Percentiles rank a stretch among this genome's conserved stretches.
phyloP scores from a whole-genome alignment of 2,329 filamentous ascomycete genomes.

The Exophiala sideris region DNA sequence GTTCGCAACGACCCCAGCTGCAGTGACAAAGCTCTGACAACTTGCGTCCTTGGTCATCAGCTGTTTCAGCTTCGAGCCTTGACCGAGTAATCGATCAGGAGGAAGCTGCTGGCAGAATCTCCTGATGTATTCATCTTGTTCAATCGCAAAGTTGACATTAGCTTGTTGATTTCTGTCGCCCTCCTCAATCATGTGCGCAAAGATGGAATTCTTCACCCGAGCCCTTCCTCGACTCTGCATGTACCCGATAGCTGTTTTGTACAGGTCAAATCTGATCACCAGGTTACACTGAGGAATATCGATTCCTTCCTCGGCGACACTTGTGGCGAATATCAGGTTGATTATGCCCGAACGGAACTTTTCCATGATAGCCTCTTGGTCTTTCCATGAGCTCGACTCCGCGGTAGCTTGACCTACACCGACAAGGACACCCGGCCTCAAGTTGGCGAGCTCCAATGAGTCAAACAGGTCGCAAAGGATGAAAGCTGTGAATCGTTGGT shows the following conservation, averaged over 20 bases:
- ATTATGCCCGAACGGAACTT: constrained; percentile 59
- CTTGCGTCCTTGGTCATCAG: constrained; percentile 51
- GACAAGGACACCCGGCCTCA: constrained; percentile 63
- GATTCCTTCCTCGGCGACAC: constrained; percentile 63
- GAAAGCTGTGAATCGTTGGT: constrained; percentile 71
- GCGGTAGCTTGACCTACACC: constrained; percentile 57
- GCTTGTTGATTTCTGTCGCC: constrained; percentile 61
- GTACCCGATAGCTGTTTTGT: constrained; percentile 87
- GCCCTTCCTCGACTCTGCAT: constrained; percentile 89
- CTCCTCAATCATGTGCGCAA: constrained; percentile 77
- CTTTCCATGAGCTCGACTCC: constrained; percentile 63
- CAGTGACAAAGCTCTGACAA: constrained; percentile 21
- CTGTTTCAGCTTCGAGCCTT: constrained; percentile 56
- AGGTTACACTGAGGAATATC: constrained; percentile 66
- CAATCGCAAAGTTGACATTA: constrained; percentile 60
- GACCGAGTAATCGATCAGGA: constrained; percentile 67
- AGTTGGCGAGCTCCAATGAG: constrained; percentile 54
- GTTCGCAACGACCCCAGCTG: constrained; percentile 22
- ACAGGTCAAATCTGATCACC: constrained; percentile 75
- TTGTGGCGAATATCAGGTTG: constrained; percentile 63
- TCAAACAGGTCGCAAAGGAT: constrained; percentile 67
- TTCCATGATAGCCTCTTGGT: constrained; percentile 70
- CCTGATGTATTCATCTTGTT: constrained; percentile 56
- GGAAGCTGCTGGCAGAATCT: constrained; percentile 73
- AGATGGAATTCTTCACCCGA: constrained; percentile 71